Percentiles rank a stretch among this genome's conserved stretches.
phyloP scores from a whole-genome alignment of 2,329 filamentous ascomycete species.

The Talaromyces albobiverticillius region DNA sequence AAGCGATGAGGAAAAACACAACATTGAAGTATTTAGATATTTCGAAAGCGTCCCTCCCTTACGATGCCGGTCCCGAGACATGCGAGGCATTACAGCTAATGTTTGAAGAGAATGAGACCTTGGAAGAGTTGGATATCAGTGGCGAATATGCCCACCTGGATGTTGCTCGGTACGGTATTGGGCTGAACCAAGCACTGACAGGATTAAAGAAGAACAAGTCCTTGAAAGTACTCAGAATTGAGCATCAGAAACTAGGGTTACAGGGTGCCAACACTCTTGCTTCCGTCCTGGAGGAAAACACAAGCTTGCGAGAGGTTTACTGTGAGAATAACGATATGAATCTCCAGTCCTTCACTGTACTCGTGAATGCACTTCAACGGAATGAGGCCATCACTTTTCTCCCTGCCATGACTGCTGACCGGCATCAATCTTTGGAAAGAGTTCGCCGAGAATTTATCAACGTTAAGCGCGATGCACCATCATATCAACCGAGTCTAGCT shows the following conservation, averaged over 20 bases:
- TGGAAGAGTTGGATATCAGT: constrained; percentile 67
- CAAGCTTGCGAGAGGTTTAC: constrained; percentile 61
- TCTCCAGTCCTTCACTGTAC: constrained; percentile 65
- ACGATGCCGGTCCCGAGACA: constrained; percentile 65
- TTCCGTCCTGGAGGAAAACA: constrained; percentile 65
- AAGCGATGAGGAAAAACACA: constrained; percentile 61
- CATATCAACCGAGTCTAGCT: constrained; percentile 28
- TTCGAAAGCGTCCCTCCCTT: constrained; percentile 66
- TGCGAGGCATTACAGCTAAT: constrained; percentile 62
- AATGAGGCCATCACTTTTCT: constrained; percentile 63
- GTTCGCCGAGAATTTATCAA: constrained; percentile 56
- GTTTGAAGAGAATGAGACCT: constrained; percentile 64
- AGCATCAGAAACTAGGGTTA: constrained; percentile 66
- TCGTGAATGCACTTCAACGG: constrained; percentile 65
- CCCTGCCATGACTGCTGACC: constrained; percentile 61
- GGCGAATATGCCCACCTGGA: constrained; percentile 71
- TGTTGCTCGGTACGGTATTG: constrained; percentile 65
- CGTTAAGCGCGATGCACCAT: constrained; percentile 41
- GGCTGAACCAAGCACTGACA: constrained; percentile 63
- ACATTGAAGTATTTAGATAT: constrained; percentile 65
- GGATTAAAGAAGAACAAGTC: constrained; percentile 64
- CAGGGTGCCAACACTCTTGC: constrained; percentile 68
- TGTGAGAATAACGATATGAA: constrained; percentile 72
- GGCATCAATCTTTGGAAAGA: constrained; percentile 59
- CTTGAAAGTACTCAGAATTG: constrained; percentile 61